Evolutionary conservation across 2,329 filamentous ascomycete genomes (phyloP).

Genomic region (Neobulgaria alba): DNA sequence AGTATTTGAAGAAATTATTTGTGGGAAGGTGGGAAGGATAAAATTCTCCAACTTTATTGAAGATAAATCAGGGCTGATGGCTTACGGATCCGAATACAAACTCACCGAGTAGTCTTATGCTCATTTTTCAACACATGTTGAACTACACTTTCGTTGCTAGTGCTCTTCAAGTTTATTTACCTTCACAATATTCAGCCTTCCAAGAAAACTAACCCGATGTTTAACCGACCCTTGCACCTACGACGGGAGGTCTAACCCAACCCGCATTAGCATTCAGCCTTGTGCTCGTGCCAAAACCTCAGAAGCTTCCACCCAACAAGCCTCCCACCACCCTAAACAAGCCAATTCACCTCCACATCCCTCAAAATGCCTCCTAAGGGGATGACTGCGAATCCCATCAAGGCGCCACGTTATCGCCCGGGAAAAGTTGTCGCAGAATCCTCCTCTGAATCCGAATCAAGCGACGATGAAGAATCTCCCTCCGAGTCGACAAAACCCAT

Average conservation of each 20-base stretch:
- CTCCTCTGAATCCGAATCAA: conserved; percentile 40
- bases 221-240: conserved; percentile 3
- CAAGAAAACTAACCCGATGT: too few species aligned
- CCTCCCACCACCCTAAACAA: neutral
- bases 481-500: conserved; percentile 30
- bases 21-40: too few species aligned
- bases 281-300: conserved; percentile 8
- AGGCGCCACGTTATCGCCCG: conserved; percentile 73
- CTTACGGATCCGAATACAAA: too few species aligned
- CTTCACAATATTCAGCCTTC: too few species aligned
- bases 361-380: conserved; percentile 59
- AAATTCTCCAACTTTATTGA: too few species aligned
- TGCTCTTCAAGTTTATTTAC: neutral
- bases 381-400: conserved; percentile 87
- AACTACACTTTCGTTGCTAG: neutral
- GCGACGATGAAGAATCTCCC: conserved; percentile 35
- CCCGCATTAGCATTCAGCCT: conserved; percentile 17
- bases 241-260: conserved; percentile 11
- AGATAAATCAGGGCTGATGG: too few species aligned
- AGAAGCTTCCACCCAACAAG: neutral
- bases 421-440: conserved; percentile 60
- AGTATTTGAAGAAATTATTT: neutral
- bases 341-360: neutral
- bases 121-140: neutral
- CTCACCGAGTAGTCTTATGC: too few species aligned